phyloP scores from a whole-genome alignment of 2,329 filamentous ascomycete species.

The Purpureocillium lavendulum region DNA sequence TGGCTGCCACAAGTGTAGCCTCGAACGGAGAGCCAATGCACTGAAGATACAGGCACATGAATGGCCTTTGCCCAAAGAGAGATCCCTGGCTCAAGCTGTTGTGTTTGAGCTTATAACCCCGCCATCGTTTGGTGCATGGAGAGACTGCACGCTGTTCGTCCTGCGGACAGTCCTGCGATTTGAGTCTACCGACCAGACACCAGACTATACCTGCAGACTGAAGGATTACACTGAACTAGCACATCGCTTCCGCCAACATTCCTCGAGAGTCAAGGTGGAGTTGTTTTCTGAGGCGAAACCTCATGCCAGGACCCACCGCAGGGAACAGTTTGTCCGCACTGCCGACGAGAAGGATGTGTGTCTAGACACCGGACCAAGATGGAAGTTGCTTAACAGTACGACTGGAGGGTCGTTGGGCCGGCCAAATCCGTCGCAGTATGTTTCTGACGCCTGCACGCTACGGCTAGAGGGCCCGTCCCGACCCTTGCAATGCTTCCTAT shows the following conservation, averaged over 20 bases:
- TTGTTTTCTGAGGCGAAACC: not conserved
- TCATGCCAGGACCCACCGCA: not conserved
- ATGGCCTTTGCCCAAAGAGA: not conserved
- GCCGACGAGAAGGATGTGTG: not conserved
- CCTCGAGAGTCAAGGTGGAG: not conserved
- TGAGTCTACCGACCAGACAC: not conserved
- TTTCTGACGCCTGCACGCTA: not conserved
- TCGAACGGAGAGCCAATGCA: not conserved
- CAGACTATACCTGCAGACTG: not conserved
- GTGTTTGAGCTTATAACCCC: not conserved
- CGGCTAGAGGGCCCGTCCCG: not conserved
- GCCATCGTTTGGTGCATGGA: not conserved
- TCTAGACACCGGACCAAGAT: not conserved
- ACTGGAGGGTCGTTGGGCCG: not conserved
- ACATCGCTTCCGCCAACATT: not conserved
- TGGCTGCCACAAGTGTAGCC: not conserved
- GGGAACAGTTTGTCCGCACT: not conserved
- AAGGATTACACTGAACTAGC: not conserved
- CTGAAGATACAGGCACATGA: not conserved
- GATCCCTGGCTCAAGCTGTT: not conserved
- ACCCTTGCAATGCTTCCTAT: not conserved
- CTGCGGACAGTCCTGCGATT: not conserved
- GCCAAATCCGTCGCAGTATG: not conserved
- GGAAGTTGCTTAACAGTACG: not conserved
- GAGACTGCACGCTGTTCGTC: not conserved